A percentile compares a stretch with the other conserved stretches of the same genome.
phyloP scores from a whole-genome alignment of 1,284 basidiomycete species.

The Pascua sp. region DNA sequence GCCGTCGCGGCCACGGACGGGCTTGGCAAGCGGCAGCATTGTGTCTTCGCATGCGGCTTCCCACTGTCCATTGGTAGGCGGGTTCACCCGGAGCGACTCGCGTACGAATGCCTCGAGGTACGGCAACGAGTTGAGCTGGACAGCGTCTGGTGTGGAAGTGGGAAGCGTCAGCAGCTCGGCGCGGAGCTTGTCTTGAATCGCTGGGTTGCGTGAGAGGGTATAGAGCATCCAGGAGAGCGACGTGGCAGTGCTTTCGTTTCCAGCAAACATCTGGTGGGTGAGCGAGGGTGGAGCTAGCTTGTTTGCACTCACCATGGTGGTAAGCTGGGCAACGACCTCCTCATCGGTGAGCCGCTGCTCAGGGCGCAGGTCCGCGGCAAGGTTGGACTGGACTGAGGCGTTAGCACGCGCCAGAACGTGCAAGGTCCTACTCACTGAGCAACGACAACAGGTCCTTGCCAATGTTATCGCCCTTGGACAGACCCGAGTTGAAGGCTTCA shows the following conservation, averaged over 20 bases:
- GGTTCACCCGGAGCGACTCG: slow-evolving; percentile 63
- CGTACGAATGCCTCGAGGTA: slow-evolving; percentile 65
- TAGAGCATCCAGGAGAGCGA: slow-evolving; percentile 70
- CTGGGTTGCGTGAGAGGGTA: slow-evolving; percentile 58
- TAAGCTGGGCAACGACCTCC: slow-evolving; percentile 70
- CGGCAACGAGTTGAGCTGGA: slow-evolving; percentile 50
- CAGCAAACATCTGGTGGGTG: slow-evolving; percentile 47
- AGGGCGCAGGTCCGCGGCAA: slow-evolving; percentile 55
- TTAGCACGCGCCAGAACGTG: too few species aligned
- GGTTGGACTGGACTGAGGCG: slow-evolving; percentile 56
- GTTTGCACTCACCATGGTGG: slow-evolving; percentile 59
- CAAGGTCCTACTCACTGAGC: slow-evolving; percentile 23
- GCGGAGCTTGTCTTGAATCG: slow-evolving; percentile 60
- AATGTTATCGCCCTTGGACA: slow-evolving; percentile 51
- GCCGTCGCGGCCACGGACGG: slow-evolving; percentile 47
- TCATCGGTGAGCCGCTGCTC: slow-evolving; percentile 60
- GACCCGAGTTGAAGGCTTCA: slow-evolving; percentile 17
- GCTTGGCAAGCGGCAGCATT: slow-evolving; percentile 58
- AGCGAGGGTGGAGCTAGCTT: too few species aligned
- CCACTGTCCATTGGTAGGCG: slow-evolving; percentile 66
- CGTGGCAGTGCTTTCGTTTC: slow-evolving; percentile 72
- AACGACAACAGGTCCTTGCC: slow-evolving; percentile 21
- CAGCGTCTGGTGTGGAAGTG: slow-evolving; percentile 14
- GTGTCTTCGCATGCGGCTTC: slow-evolving; percentile 58
- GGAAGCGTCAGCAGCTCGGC: slow-evolving; percentile 52